Evolutionary conservation across 2,329 filamentous ascomycete genomes (phyloP), one percentile per base, ranked within the genome.

Genomic region (Cercospora berteroae): DNA sequence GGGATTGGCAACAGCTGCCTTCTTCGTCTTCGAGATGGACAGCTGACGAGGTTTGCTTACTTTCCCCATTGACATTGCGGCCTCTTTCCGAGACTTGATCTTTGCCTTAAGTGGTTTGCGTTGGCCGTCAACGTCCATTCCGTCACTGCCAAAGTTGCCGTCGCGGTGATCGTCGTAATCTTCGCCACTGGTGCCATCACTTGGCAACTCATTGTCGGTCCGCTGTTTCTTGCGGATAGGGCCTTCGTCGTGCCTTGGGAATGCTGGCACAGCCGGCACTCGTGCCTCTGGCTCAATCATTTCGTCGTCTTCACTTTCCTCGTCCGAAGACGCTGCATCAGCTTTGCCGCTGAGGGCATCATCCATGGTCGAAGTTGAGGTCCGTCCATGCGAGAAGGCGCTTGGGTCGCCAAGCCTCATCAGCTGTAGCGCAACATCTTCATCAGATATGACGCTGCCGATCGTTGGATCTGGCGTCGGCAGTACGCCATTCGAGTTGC

Each of bases 381-480:
- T 96, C 72, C 94, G 91, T 64, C 93, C 94, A 75, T 97, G 92
- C 1, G 93, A 96, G 76, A 96, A 90, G 78, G 96, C 96, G 65
- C 93, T 95, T 74, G 94, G 92, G 78, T 97, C 94, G 56, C 95
- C 94, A 64, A 99, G 87, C 73, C 94, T 91, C 89, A 99, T 98
- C 75, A 99, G 85, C 81, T 98, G 95, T 77, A 97, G 90, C 66
- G 95, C 95, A 69, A 98, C 95, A 80, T 99, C 95, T 80, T 99
- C 95, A 78, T 99, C 95, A 13, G 94, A 98, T 79, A 99, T 94
- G 79, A 93, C 96, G 81, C 94, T 98, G 64, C 92, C 92, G 74
- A 98, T 91, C 12, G 95, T 99, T n/a, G 94, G 94, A 75, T 98
- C 95, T 27, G 95, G 95, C 2, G 95, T 99, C 20, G 94, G 94